phyloP scores from a whole-genome alignment of 2,329 filamentous ascomycete species.

The Tetracladium maxilliforme region DNA sequence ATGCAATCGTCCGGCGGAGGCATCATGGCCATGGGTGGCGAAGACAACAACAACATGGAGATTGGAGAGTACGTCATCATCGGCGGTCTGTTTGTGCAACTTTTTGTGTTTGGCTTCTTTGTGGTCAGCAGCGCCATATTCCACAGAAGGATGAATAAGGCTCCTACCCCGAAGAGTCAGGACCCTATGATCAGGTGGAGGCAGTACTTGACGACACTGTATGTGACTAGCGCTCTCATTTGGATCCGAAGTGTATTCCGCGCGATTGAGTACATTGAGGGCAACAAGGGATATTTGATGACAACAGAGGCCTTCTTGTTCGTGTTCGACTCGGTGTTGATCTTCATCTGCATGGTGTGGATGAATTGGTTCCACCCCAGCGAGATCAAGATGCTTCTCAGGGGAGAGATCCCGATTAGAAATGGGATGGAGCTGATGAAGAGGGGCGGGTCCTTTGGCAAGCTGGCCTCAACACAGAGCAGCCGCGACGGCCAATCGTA shows the following conservation, averaged over 20 bases:
- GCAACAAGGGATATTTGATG: constrained; percentile 23
- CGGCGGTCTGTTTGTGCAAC: constrained; percentile 31
- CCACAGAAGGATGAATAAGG: constrained; percentile 19
- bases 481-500: too few species aligned
- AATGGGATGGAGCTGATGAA: too few species aligned
- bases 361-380: constrained; percentile 20
- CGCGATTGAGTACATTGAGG: constrained; percentile 26
- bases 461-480: too few species aligned
- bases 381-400: too few species aligned
- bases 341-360: constrained; percentile 20
- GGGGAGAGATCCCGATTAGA: too few species aligned
- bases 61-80: constrained; percentile 26
- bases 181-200: constrained; percentile 11
- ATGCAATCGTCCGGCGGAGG: constrained; percentile 20
- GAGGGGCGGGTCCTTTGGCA: too few species aligned
- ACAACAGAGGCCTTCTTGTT: constrained; percentile 24
- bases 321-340: constrained; percentile 24
- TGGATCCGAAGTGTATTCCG: constrained; percentile 27
- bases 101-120: constrained; percentile 34
- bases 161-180: constrained; percentile 10
- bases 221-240: constrained; percentile 23
- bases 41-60: constrained; percentile 10
- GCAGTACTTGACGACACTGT: constrained; percentile 22
- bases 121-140: constrained; percentile 26
- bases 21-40: constrained; percentile 12